These are phyloP conservation scores for Thermoascus crustaceus DNA, from an alignment of 2,329 filamentous ascomycete species.

Conservation along the genomic window DNA sequence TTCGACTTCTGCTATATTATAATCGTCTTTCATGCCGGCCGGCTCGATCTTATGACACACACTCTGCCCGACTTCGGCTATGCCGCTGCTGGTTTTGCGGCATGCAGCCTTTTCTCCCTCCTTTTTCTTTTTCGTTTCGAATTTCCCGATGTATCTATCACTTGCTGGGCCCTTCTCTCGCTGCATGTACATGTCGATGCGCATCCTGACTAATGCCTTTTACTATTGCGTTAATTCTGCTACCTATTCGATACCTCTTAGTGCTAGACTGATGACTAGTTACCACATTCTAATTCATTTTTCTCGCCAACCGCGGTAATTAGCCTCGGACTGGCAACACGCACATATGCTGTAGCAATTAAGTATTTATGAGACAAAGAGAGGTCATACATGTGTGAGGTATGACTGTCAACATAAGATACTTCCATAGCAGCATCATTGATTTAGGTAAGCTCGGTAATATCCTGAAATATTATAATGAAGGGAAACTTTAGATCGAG, in stretches of 20 bases:
- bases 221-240: neutral
- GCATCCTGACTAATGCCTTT: neutral
- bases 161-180: neutral
- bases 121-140: neutral
- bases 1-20: neutral
- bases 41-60: neutral
- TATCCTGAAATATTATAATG: too few species aligned
- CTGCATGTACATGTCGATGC: neutral
- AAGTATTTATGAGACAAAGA: too few species aligned
- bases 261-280: neutral
- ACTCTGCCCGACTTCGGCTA: neutral
- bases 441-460: too few species aligned
- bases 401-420: too few species aligned
- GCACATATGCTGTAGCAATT: too few species aligned
- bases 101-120: neutral
- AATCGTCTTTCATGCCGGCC: neutral
- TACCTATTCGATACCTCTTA: neutral
- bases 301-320: too few species aligned
- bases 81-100: neutral
- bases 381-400: too few species aligned
- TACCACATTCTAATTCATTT: conserved; percentile 1
- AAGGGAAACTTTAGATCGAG: too few species aligned
- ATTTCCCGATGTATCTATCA: neutral
- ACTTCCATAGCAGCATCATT: too few species aligned
- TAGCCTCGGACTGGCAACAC: too few species aligned